Base-by-base conservation (phyloP, 768 basidiomycete genomes). In the Piloderma croceum region DNA sequence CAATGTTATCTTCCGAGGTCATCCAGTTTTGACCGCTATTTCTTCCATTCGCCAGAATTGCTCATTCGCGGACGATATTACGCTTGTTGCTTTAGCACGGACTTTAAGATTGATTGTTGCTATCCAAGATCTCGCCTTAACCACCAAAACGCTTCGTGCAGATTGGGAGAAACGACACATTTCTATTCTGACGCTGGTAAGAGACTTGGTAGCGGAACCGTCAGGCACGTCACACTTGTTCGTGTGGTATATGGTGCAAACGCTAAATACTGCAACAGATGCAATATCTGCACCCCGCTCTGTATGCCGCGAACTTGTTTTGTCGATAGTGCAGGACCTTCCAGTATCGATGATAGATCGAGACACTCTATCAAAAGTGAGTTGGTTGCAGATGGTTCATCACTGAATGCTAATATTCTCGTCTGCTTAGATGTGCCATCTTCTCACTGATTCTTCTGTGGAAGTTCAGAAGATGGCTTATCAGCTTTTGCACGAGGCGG, bases 391-490 rank as follows among this genome's bases (percentile, higher is more conserved):
- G n/a, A n/a, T 17, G 10, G 12, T 23, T 31, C 6, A 22, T 29
- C 18, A 13, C 37, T 50, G 29, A 44, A 31, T 12, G n/a, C n/a
- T n/a, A n/a, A n/a, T n/a, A n/a, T n/a, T n/a, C n/a, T n/a, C 11
- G 36, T 21, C 12, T 22, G 20, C 36, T 1, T 49, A 93, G 88
- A 84, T 93, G 73, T 83, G 80, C 44, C 82, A 89, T 52, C 69
- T 96, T 6, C 63, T 97, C 13, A 68, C 67, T 13, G 88, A 92
- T 34, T 58, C 69, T 1, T 76, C 71, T 13, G 69, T 53, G 4
- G 70, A 76, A 18, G 81, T 91, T 2, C 90, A 92, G 54, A 78
- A 77, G 54, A 80, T 83, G 65, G 77, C 84, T 0, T 91, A 92
- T 55, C 69, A 73, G 32, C 68, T 96, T 3, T 69, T 94, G 19